Evolutionary conservation across 2,329 filamentous ascomycete species (phyloP).

Genomic region (Diplodia corticola): DNA sequence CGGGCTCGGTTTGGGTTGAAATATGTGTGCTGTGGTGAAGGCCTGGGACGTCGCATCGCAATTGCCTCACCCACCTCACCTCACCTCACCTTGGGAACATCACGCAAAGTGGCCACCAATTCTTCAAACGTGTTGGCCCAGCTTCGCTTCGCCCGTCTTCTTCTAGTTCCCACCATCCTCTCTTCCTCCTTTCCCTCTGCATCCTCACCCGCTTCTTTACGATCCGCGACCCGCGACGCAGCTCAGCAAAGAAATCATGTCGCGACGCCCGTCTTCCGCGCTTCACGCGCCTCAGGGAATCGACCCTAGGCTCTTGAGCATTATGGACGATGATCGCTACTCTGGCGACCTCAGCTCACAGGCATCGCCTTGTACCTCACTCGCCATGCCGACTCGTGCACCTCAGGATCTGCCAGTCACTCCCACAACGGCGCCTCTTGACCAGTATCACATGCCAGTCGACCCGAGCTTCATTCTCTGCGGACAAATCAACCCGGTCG

Average conservation of each 20-base stretch:
- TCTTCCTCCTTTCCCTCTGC: not conserved
- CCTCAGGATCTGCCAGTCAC: not conserved
- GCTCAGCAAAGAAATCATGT: not conserved
- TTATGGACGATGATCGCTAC: not conserved
- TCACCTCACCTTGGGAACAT: not conserved
- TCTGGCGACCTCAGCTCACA: not conserved
- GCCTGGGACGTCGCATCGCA: too few species aligned
- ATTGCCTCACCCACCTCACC: not conserved
- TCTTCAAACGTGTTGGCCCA: not conserved
- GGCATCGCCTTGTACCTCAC: not conserved
- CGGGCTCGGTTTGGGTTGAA: too few species aligned
- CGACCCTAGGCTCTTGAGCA: too few species aligned
- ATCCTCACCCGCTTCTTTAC: not conserved
- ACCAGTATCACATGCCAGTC: not conserved
- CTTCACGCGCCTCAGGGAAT: not conserved
- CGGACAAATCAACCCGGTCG: not conserved
- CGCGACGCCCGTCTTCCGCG: not conserved
- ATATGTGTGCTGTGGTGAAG: too few species aligned
- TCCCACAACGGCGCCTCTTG: not conserved
- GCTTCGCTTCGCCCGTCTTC: not conserved
- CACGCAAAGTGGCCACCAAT: not conserved
- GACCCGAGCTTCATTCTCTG: not conserved
- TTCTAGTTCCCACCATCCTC: not conserved
- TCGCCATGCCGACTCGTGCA: not conserved
- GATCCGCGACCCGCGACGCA: not conserved